phyloP scores from a whole-genome alignment of 768 basidiomycete species.

The Suillus weaverae region DNA sequence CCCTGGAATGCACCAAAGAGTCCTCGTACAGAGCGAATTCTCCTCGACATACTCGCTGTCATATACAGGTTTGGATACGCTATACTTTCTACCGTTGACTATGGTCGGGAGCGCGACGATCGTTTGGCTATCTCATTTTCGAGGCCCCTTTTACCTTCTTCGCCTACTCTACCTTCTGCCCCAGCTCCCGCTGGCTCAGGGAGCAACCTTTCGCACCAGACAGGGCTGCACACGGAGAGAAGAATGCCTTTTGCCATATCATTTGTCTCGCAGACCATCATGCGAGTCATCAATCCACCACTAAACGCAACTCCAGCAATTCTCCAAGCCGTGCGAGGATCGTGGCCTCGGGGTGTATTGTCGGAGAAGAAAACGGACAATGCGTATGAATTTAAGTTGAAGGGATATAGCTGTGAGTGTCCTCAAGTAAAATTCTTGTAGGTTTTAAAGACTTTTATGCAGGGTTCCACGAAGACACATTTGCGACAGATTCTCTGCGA shows the following conservation, averaged over 20 bases:
- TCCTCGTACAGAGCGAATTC: slow-evolving; percentile 62
- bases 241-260: slow-evolving; percentile 69
- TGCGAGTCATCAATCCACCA: slow-evolving; percentile 78
- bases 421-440: slow-evolving; percentile 14
- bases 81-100: slow-evolving; percentile 71
- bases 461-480: slow-evolving; percentile 83
- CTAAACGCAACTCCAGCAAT: slow-evolving; percentile 77
- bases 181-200: slow-evolving; percentile 41
- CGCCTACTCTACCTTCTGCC: slow-evolving; percentile 39
- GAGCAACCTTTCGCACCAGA: slow-evolving; percentile 39
- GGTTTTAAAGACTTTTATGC: slow-evolving; percentile 19
- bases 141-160: slow-evolving; percentile 38
- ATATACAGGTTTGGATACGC: slow-evolving; percentile 63
- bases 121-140: slow-evolving; percentile 72
- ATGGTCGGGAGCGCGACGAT: slow-evolving; percentile 76
- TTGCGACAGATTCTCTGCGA: slow-evolving; percentile 68
- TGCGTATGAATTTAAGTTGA: slow-evolving; percentile 78
- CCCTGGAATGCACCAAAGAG: slow-evolving; percentile 75
- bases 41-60: slow-evolving; percentile 64
- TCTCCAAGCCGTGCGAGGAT: slow-evolving; percentile 71
- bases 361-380: slow-evolving; percentile 75
- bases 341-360: slow-evolving; percentile 80
- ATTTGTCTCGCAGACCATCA: slow-evolving; percentile 62
- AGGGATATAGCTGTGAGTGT: slow-evolving; percentile 73
- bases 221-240: slow-evolving; percentile 31